Percentiles rank a stretch among this genome's conserved stretches.
Evolutionary conservation across 2,329 filamentous ascomycete genomes (phyloP).

Genomic region (Bipolaris sorokiniana): DNA sequence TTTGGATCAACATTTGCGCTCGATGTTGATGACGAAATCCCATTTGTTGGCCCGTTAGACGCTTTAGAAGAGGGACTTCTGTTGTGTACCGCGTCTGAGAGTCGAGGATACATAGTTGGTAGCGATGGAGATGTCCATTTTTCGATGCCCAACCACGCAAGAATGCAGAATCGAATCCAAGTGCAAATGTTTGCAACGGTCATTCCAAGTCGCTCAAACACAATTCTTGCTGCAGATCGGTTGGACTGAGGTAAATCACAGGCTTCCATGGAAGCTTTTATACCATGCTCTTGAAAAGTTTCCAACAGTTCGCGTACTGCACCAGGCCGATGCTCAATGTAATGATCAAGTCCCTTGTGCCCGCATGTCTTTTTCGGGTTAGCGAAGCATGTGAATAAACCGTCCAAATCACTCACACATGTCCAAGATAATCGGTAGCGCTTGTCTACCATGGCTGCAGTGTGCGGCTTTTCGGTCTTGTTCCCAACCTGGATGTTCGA

Average conservation of each 20-base stretch:
- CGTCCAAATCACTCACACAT: not conserved
- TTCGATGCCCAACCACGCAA: not conserved
- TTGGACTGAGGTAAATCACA: not conserved
- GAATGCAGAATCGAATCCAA: not conserved
- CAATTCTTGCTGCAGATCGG: too few relatives aligned
- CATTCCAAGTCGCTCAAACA: not conserved
- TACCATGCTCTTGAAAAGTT: not conserved
- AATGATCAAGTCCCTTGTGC: not conserved
- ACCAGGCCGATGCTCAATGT: not conserved
- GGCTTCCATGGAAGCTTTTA: not conserved
- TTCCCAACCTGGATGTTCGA: too few relatives aligned
- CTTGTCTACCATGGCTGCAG: not conserved
- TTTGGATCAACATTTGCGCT: too few relatives aligned
- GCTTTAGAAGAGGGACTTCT: not conserved
- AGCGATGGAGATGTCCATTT: not conserved
- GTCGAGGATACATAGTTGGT: not conserved
- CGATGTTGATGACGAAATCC: not conserved
- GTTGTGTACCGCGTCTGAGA: not conserved
- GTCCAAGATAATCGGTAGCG: not conserved
- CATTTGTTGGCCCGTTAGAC: not conserved
- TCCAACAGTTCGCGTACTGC: not conserved
- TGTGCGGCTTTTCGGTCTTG: too few relatives aligned
- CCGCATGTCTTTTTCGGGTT: not conserved
- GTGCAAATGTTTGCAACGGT: not conserved
- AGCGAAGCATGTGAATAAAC: not conserved